Conservation (phyloP, 2,329 filamentous ascomycete species). For the Cladophialophora chaetospira region DNA sequence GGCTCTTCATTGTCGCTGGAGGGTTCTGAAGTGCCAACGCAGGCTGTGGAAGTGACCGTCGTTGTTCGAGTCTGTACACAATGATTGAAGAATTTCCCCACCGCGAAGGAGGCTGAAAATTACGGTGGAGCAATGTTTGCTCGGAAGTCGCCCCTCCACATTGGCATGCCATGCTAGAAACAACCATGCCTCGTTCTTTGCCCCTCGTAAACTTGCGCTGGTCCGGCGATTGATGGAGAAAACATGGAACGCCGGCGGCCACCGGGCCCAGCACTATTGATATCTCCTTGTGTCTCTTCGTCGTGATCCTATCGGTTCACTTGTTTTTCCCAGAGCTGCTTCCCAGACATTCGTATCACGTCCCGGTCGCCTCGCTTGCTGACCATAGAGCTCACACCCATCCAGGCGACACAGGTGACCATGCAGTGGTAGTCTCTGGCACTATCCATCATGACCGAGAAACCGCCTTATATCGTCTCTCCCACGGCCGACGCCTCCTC, state of each 20-base stretch:
- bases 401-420: not conserved
- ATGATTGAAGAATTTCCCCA: too few relatives aligned
- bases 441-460: constrained; percentile 26
- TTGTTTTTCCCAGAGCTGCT: constrained; percentile 15
- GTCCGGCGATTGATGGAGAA: not conserved
- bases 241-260: not conserved
- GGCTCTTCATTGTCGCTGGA: constrained; percentile 57
- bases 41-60: not conserved
- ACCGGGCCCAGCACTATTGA: too few relatives aligned
- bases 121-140: not conserved
- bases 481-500: constrained; percentile 22
- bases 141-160: too few relatives aligned
- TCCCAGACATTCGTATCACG: constrained; percentile 7
- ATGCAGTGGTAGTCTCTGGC: constrained; percentile 1
- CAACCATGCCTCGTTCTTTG: not conserved
- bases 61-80: too few relatives aligned
- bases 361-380: not conserved
- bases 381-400: not conserved
- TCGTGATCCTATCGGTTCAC: too few relatives aligned
- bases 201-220: not conserved
- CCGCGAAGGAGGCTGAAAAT: too few relatives aligned
- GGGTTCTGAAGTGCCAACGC: not conserved
- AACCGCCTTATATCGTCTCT: constrained; percentile 27
- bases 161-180: not conserved
- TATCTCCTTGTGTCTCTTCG: too few relatives aligned